phyloP scores from a whole-genome alignment of 495 filamentous ascomycete species.

The Evernia prunastri region DNA sequence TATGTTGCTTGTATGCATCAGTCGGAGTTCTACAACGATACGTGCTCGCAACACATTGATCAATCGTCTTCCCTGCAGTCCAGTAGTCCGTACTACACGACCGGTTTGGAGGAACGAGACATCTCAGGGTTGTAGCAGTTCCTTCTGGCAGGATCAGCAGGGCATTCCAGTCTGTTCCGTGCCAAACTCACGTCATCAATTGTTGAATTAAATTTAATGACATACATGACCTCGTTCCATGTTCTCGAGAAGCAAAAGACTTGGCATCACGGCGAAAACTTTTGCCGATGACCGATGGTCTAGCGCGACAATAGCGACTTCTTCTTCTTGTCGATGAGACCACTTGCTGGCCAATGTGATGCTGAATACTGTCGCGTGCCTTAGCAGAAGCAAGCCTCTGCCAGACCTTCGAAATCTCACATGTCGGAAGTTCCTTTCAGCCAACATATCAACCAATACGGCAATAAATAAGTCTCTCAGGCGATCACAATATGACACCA shows the following conservation, averaged over 20 bases:
- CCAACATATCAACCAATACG: conserved; percentile 20
- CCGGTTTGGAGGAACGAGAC: not conserved
- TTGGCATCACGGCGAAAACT: conserved; percentile 8
- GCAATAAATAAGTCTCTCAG: conserved; percentile 24
- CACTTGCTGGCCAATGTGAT: conserved; percentile 5
- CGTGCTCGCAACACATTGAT: not conserved
- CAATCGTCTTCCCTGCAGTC: not conserved
- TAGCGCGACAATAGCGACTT: not conserved
- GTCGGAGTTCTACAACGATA: not conserved
- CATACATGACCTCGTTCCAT: not conserved
- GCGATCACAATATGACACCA: conserved; percentile 9
- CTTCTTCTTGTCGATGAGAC: not conserved
- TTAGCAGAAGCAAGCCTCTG: not conserved
- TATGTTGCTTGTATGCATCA: not conserved
- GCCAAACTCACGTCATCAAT: not conserved
- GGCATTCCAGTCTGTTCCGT: not conserved
- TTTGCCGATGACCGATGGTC: not conserved
- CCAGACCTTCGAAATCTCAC: not conserved
- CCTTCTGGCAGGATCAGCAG: not conserved
- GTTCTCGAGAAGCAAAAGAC: not conserved
- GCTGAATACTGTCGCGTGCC: conserved; percentile 5
- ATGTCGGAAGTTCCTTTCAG: not conserved
- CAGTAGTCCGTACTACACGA: not conserved
- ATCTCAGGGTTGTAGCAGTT: not conserved
- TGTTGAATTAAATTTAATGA: not conserved